These are phyloP conservation scores for Chlamydomonas schloesseri DNA, from an alignment of 139 green algal species.

Conservation along the genomic window DNA sequence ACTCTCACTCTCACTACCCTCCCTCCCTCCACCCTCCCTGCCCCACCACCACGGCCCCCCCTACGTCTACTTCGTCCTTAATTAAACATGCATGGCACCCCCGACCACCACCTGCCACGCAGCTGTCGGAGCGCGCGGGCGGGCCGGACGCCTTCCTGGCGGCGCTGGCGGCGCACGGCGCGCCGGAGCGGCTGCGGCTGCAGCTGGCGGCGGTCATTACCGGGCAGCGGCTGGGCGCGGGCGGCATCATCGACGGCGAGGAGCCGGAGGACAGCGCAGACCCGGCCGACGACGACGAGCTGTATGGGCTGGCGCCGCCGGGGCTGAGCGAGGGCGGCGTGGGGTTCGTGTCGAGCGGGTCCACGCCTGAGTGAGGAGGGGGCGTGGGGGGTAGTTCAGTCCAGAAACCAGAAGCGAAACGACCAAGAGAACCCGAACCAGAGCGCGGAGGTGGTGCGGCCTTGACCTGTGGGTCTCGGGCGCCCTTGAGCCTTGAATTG, in stretches of 20 bases:
- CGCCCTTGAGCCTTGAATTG: no score
- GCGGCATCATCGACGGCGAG: constrained; percentile 8
- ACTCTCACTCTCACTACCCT: no score
- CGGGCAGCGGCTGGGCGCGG: not conserved
- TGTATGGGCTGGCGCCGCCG: constrained; percentile 23
- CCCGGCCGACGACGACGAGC: constrained; percentile 16
- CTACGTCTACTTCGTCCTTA: no score
- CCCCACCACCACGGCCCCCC: no score
- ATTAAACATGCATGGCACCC: no score
- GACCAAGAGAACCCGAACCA: no score
- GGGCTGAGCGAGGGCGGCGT: constrained; percentile 17
- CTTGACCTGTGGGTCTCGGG: no score
- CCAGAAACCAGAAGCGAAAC: no score
- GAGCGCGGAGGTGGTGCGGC: no score
- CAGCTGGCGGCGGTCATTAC: constrained; percentile 29
- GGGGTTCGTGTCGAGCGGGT: constrained; percentile 15
- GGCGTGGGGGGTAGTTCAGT: not conserved
- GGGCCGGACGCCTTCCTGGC: constrained; percentile 7
- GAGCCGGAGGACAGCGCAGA: constrained; percentile 30
- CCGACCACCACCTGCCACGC: not conserved
- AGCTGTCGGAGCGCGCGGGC: constrained; percentile 11
- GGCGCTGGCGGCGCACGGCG: constrained; percentile 10
- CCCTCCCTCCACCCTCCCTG: no score
- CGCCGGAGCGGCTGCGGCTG: not conserved
- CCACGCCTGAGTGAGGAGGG: constrained; percentile 31